Conservation (phyloP, 495 filamentous ascomycete species). For the Aspergillus sclerotioniger region DNA sequence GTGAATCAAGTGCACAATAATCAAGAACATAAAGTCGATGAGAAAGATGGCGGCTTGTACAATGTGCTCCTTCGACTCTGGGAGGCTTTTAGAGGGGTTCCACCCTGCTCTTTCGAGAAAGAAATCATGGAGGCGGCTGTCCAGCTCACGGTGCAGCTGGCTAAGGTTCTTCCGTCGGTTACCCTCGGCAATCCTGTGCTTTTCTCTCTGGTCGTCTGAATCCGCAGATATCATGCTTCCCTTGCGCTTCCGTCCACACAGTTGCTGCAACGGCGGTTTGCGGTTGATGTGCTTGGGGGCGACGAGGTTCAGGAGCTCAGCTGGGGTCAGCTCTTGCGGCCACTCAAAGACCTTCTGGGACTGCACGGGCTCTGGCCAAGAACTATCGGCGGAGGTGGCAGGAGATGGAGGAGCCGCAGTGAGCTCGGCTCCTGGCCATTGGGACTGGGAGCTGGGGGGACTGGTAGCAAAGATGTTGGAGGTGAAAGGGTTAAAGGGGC, state of each 20-base stretch:
- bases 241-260: slow-evolving; percentile 48
- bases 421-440: slow-evolving; percentile 34
- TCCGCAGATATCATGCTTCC: slow-evolving; percentile 36
- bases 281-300: slow-evolving; percentile 43
- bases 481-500: slow-evolving; percentile 42
- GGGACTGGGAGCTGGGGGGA: slow-evolving; percentile 37
- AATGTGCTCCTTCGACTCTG: slow-evolving; percentile 49
- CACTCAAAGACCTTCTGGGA: slow-evolving; percentile 36
- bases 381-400: slow-evolving; percentile 43
- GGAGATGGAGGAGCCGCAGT: slow-evolving; percentile 42
- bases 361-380: slow-evolving; percentile 40
- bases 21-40: slow-evolving; percentile 43
- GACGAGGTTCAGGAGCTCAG: slow-evolving; percentile 39
- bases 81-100: slow-evolving; percentile 46
- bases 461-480: slow-evolving; percentile 34
- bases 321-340: slow-evolving; percentile 34
- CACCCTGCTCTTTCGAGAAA: slow-evolving; percentile 47
- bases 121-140: slow-evolving; percentile 41
- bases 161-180: slow-evolving; percentile 47
- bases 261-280: slow-evolving; percentile 45
- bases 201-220: slow-evolving; percentile 44
- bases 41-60: slow-evolving; percentile 45
- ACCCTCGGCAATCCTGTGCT: slow-evolving; percentile 48
- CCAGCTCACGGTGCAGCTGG: slow-evolving; percentile 42
- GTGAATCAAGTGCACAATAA: slow-evolving; percentile 41